Base-by-base conservation (phyloP, 2,329 filamentous ascomycete species). In the Alternaria viburni region DNA sequence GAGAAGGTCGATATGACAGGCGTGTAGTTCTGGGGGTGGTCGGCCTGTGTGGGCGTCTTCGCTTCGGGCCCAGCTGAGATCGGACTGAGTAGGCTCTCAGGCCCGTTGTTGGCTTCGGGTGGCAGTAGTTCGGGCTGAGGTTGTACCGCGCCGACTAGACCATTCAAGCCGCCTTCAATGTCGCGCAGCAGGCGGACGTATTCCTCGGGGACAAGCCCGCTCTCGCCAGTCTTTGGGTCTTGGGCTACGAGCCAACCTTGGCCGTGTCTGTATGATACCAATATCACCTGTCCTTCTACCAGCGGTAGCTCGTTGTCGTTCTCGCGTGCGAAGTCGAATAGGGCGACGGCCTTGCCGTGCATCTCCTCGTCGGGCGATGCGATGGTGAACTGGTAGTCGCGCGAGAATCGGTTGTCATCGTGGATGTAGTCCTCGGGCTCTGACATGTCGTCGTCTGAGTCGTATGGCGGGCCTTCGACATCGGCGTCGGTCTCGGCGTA, bases 161-260 rank as follows among this genome's bases (percentile, higher is more conserved):
- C 79, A 49, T 78, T 79, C 84, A 94, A 89, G 32, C 93, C 95
- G 19, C 94, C 94, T 79, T 97, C 93, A 59, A 98, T 97, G 74
- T 98, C 93, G 51, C 93, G 89, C 64, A 99, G 86, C 49, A 99
- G 84, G 15, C 96, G 90, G 45, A 99, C 96, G 77, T 98, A 99
- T 80, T 96, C 94, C 80, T 99, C 96, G 0, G 96, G 96, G 2
- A 99, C 96, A 36, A 99, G 86, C 1, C 96, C 96, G 74, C 93
- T 97, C 81, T 99, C 96, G 3, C 88, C 93, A 1, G 93, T 97
- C 79, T 93, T 94, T 12, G 95, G 94, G 75, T 99, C 96, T 81
- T 97, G 93, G 5, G 96, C 96, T 23, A 99, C 96, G 55, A 99
- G 86, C 96, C 96, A 99, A 59, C 96, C 96, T 81, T 98, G 93